These are phyloP conservation scores for Lithospermum erythrorhizon DNA, from an alignment of 257 asterid genomes.

Conservation along the genomic window DNA sequence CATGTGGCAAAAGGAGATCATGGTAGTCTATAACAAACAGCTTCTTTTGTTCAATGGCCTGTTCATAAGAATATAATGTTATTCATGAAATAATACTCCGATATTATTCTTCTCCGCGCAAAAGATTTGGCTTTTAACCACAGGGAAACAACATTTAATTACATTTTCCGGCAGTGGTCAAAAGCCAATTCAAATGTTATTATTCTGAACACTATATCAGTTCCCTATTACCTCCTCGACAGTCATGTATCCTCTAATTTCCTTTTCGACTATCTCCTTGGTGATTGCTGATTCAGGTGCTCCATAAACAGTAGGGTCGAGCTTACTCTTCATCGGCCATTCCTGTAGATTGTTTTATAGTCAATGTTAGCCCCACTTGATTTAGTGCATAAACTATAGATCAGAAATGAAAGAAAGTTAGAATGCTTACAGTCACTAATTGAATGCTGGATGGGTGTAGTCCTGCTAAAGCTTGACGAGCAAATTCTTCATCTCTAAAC, in stretches of 20 bases:
- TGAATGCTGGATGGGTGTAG: slow-evolving; percentile 46
- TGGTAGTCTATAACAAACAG: slow-evolving; percentile 63
- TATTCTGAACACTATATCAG: neutral
- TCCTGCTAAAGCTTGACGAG: slow-evolving; percentile 68
- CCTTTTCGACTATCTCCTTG: slow-evolving; percentile 31
- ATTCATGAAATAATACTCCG: too few species aligned
- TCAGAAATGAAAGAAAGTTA: too few species aligned
- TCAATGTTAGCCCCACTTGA: neutral
- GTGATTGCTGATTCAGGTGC: slow-evolving; percentile 63
- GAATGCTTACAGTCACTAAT: slow-evolving; percentile 38
- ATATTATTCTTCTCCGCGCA: too few species aligned
- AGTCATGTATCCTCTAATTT: slow-evolving; percentile 35
- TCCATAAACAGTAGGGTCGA: slow-evolving; percentile 62
- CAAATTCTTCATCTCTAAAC: slow-evolving; percentile 63
- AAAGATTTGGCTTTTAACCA: neutral
- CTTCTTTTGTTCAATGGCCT: slow-evolving; percentile 61
- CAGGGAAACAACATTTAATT: neutral
- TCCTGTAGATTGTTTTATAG: slow-evolving; percentile 27
- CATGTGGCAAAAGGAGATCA: slow-evolving; percentile 56
- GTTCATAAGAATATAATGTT: neutral
- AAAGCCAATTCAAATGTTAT: neutral
- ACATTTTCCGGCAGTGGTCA: too few species aligned
- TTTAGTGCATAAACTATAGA: neutral
- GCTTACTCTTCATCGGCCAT: slow-evolving; percentile 69
- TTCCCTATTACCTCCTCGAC: slow-evolving; percentile 16